These are phyloP conservation scores for Daldinia eschscholtzii DNA, from an alignment of 2,329 filamentous ascomycete genomes.

Conservation along the genomic window DNA sequence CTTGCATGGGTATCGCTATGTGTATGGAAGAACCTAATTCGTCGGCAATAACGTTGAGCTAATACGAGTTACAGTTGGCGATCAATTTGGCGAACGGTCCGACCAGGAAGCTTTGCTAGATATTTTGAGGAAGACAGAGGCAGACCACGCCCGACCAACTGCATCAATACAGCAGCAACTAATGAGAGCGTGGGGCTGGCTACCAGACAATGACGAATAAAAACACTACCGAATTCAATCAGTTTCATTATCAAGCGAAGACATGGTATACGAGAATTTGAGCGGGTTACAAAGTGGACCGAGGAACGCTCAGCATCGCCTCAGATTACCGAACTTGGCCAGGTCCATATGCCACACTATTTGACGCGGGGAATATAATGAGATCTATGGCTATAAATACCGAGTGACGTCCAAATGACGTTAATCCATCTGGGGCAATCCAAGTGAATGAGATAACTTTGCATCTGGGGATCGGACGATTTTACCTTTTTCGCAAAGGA, in stretches of 20 bases:
- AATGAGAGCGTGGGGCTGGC: constrained; percentile 64
- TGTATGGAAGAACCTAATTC: constrained; percentile 53
- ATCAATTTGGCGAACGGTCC: constrained; percentile 59
- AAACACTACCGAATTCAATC: neutral
- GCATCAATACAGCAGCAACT: constrained; percentile 61
- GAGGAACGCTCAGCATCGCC: constrained; percentile 14
- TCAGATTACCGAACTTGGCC: constrained; percentile 26
- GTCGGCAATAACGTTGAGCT: constrained; percentile 13
- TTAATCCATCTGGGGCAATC: constrained; percentile 4
- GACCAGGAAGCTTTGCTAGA: constrained; percentile 64
- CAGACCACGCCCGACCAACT: constrained; percentile 66
- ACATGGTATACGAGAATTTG: constrained; percentile 16
- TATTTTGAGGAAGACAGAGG: constrained; percentile 62
- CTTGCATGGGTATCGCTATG: constrained; percentile 67
- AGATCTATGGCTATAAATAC: constrained; percentile 24
- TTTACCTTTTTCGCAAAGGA: constrained; percentile 31
- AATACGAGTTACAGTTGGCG: constrained; percentile 56
- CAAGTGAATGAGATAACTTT: constrained; percentile 7
- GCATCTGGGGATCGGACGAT: constrained; percentile 24
- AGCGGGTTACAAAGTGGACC: neutral
- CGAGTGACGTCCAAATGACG: constrained; percentile 30
- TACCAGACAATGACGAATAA: constrained; percentile 44
- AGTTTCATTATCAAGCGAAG: constrained; percentile 6
- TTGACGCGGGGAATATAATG: constrained; percentile 15
- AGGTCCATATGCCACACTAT: constrained; percentile 12